Evolutionary conservation across 768 basidiomycete genomes (phyloP).

Genomic region (Naganishia onofrii): DNA sequence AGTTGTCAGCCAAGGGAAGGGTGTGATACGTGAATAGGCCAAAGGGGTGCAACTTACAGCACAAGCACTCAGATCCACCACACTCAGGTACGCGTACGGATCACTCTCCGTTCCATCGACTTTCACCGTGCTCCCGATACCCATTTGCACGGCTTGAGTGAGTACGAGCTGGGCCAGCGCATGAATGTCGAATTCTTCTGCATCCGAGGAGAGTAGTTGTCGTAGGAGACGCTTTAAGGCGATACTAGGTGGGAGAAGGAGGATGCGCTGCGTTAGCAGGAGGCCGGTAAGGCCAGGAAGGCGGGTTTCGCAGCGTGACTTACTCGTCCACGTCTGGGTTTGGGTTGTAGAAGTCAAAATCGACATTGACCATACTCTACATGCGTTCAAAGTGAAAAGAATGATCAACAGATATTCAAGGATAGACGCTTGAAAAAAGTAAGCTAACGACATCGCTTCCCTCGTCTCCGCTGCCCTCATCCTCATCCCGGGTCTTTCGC

Average conservation of each 20-base stretch:
- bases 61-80: conserved; percentile 72
- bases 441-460: conserved; percentile 49
- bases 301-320: no score
- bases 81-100: conserved; percentile 82
- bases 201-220: conserved; percentile 71
- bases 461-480: conserved; percentile 42
- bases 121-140: conserved; percentile 84
- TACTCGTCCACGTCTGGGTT: conserved; percentile 78
- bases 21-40: no score
- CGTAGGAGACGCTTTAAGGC: conserved; percentile 59
- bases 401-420: no score
- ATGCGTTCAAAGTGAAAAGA: no score
- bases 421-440: no score
- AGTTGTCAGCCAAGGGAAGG: no score
- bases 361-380: conserved; percentile 73
- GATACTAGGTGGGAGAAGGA: conserved; percentile 37
- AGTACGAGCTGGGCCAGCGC: conserved; percentile 78
- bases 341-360: conserved; percentile 91
- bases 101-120: conserved; percentile 85
- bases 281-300: background rate
- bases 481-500: conserved; percentile 44
- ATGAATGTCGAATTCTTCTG: conserved; percentile 66
- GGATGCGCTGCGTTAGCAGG: background rate
- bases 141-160: conserved; percentile 59
- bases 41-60: conserved; percentile 55